Percentiles rank a stretch among this genome's conserved stretches.
Evolutionary conservation across 2,329 filamentous ascomycete species (phyloP).

Genomic region (Lasiodiplodia sp.): DNA sequence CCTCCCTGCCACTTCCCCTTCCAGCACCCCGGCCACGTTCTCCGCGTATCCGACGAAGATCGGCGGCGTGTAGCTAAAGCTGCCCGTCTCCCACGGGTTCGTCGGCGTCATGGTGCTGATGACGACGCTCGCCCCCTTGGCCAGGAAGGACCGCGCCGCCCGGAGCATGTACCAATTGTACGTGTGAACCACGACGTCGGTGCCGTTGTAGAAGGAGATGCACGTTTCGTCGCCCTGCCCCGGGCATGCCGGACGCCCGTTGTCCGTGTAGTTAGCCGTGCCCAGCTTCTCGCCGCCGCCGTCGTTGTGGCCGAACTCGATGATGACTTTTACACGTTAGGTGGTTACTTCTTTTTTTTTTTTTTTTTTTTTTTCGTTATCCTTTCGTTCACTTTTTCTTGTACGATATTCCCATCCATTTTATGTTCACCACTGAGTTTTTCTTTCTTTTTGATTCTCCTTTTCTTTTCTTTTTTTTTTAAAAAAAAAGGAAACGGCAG

Average conservation of each 20-base stretch:
- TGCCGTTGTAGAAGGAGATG: constrained; percentile 59
- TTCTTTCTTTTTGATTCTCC: no score
- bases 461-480: no score
- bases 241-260: constrained; percentile 66
- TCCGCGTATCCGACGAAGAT: constrained; percentile 66
- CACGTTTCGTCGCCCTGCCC: constrained; percentile 64
- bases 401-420: neutral
- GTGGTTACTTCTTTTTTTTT: neutral
- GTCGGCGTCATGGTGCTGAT: constrained; percentile 67
- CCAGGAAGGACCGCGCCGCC: constrained; percentile 61
- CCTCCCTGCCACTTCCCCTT: constrained; percentile 54
- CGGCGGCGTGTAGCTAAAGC: constrained; percentile 55
- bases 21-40: constrained; percentile 52
- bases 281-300: constrained; percentile 53
- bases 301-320: constrained; percentile 78
- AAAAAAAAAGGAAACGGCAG: no score
- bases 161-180: constrained; percentile 67
- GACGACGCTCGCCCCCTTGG: constrained; percentile 66
- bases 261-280: constrained; percentile 61
- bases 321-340: constrained; percentile 57
- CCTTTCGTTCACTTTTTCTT: neutral
- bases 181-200: constrained; percentile 64
- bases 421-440: neutral
- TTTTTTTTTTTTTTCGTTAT: neutral
- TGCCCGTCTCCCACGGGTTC: constrained; percentile 67